A percentile compares a stretch with the other conserved stretches of the same genome.
phyloP scores from a whole-genome alignment of 2,329 filamentous ascomycete genomes.

The Domatiomyces catenatus region DNA sequence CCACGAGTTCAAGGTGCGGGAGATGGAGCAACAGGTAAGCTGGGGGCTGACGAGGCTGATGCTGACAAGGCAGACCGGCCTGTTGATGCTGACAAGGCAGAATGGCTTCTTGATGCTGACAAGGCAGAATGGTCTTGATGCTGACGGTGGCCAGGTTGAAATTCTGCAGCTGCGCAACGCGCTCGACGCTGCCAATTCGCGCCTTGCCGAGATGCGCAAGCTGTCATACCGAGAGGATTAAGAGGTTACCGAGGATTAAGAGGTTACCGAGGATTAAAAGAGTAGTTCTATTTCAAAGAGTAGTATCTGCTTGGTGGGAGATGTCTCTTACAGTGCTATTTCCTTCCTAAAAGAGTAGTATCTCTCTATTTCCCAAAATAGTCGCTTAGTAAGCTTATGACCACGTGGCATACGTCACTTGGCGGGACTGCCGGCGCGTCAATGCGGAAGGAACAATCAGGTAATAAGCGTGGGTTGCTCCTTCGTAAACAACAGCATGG shows the following conservation, averaged over 20 bases:
- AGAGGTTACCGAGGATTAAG: too few relatives aligned
- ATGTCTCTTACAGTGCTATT: too few relatives aligned
- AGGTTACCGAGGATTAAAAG: too few relatives aligned
- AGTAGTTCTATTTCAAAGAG: too few relatives aligned
- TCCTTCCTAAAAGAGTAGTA: too few relatives aligned
- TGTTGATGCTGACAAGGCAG: conserved; percentile 8
- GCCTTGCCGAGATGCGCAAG: conserved; percentile 95
- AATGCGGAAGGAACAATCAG: not conserved
- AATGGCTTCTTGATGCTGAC: conserved; percentile 89
- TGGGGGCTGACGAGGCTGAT: conserved; percentile 32
- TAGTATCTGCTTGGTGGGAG: too few relatives aligned
- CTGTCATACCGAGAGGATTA: conserved; percentile 75
- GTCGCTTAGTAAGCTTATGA: too few relatives aligned
- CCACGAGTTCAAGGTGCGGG: conserved; percentile 94
- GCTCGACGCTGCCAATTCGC: conserved; percentile 60
- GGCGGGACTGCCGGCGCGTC: not conserved
- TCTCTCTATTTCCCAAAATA: too few relatives aligned
- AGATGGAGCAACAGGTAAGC: conserved; percentile 97
- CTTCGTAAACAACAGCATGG: not conserved
- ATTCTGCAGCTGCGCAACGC: conserved; percentile 90
- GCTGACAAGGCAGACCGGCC: conserved; percentile 57
- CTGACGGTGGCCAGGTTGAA: conserved; percentile 53
- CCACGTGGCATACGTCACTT: not conserved
- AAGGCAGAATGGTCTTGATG: conserved; percentile 36
- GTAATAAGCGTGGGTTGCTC: not conserved